Evolutionary conservation across 805 yeast species (phyloP).

Genomic region (Metschnikowia peoriensis): DNA sequence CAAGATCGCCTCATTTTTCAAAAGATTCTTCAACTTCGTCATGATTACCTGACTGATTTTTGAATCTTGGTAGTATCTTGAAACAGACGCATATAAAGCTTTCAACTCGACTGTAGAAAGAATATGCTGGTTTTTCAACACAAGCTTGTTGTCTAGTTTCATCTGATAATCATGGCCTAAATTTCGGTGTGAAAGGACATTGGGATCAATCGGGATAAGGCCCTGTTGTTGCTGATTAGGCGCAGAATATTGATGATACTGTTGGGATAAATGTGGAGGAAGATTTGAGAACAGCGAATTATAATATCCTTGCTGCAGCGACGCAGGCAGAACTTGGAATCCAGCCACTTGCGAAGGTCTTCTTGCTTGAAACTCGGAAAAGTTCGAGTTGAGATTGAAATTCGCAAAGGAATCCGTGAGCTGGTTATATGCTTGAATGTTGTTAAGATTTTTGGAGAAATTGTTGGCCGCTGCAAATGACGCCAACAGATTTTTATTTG

Average conservation of each 20-base stretch:
- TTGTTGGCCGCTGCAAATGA: conserved; percentile 31
- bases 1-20: conserved; percentile 26
- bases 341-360: conserved; percentile 44
- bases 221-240: not conserved
- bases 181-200: not conserved
- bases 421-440: conserved; percentile 21
- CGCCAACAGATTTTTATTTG: conserved; percentile 21
- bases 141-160: conserved; percentile 61
- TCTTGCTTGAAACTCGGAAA: conserved; percentile 40
- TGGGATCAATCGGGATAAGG: conserved; percentile 1
- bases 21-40: conserved; percentile 25
- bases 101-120: conserved; percentile 60
- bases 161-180: conserved; percentile 15
- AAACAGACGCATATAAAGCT: conserved; percentile 45
- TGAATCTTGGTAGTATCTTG: conserved; percentile 50
- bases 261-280: not conserved
- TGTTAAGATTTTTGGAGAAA: conserved; percentile 19
- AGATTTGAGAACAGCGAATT: conserved; percentile 10
- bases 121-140: conserved; percentile 54
- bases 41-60: conserved; percentile 27
- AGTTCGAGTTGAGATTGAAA: conserved; percentile 32
- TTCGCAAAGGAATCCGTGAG: conserved; percentile 29
- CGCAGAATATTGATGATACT: not conserved
- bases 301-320: conserved; percentile 5
- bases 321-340: conserved; percentile 10